Percentiles rank a stretch among this genome's conserved stretches.
Conservation (phyloP, 2,329 filamentous ascomycete genomes). For the Sporothrix pseudoabietina region DNA sequence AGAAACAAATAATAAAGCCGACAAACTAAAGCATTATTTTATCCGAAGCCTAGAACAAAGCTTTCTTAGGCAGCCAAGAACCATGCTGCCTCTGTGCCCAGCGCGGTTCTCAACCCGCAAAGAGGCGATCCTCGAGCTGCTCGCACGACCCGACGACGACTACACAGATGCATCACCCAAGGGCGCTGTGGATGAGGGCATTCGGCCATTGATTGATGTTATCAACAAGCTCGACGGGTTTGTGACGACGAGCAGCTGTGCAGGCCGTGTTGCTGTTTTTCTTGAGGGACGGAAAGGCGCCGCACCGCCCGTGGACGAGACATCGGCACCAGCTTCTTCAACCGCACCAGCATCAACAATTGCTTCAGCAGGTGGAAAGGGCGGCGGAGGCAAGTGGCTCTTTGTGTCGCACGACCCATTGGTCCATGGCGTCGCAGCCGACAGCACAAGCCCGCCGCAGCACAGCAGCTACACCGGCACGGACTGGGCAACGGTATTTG, state of each 20-base stretch:
- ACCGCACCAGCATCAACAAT: slow-evolving; percentile 35
- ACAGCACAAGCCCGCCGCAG: slow-evolving; percentile 36
- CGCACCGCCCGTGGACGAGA: background rate
- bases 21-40: too few relatives aligned
- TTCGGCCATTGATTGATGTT: slow-evolving; percentile 73
- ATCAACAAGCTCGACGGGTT: slow-evolving; percentile 75
- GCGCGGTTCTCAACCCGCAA: slow-evolving; percentile 57
- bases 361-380: slow-evolving; percentile 78
- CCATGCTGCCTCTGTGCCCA: slow-evolving; percentile 31
- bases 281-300: slow-evolving; percentile 68
- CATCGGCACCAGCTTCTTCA: slow-evolving; percentile 33
- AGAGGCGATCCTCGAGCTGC: slow-evolving; percentile 68
- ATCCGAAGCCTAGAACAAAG: background rate
- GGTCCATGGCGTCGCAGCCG: slow-evolving; percentile 33
- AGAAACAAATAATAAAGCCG: background rate
- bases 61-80: background rate
- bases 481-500: slow-evolving; percentile 43
- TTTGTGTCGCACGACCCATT: slow-evolving; percentile 84
- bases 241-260: slow-evolving; percentile 92
- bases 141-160: slow-evolving; percentile 66
- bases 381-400: slow-evolving; percentile 79
- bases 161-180: slow-evolving; percentile 89
- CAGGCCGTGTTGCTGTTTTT: slow-evolving; percentile 84
- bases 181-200: slow-evolving; percentile 78
- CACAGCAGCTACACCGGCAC: slow-evolving; percentile 28